phyloP scores from a whole-genome alignment of 257 asterid genomes.

The Plantago major region DNA sequence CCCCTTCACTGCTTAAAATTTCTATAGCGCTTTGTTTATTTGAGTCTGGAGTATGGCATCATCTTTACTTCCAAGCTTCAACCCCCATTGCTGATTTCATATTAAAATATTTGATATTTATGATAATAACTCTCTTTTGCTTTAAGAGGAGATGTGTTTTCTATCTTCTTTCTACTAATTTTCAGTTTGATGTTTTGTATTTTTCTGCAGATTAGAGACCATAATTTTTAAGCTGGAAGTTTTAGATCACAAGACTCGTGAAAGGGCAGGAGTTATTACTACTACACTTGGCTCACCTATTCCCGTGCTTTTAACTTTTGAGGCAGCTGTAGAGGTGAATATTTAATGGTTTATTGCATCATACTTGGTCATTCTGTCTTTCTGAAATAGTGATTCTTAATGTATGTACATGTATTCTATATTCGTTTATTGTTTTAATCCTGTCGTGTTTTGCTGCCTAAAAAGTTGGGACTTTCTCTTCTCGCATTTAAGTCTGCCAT shows the following conservation, averaged over 20 bases:
- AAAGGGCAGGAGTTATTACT: slow-evolving; percentile 87
- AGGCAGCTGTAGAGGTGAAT: slow-evolving; percentile 96
- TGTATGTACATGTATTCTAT: neutral
- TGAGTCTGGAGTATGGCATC: too few species aligned
- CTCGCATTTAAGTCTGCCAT: too few species aligned
- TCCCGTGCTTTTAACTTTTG: slow-evolving; percentile 83
- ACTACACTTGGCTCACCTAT: slow-evolving; percentile 80
- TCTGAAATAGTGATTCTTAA: neutral
- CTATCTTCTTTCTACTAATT: neutral
- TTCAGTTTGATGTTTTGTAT: slow-evolving; percentile 29
- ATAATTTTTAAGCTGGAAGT: slow-evolving; percentile 85
- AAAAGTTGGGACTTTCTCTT: too few species aligned
- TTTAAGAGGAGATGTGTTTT: neutral
- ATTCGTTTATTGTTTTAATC: too few species aligned
- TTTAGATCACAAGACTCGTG: slow-evolving; percentile 95
- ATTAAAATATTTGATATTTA: too few species aligned
- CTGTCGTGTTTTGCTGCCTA: too few species aligned
- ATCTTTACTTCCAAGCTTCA: too few species aligned
- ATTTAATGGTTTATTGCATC: neutral
- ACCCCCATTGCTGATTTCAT: too few species aligned
- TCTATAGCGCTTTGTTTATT: too few species aligned
- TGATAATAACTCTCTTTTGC: too few species aligned
- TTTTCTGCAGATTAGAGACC: slow-evolving; percentile 57
- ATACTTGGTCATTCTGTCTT: slow-evolving; percentile 12
- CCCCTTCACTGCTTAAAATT: neutral